A percentile compares a stretch with the other conserved stretches of the same genome.
Conservation (phyloP, 192 early-diverging fungal genomes). For the Paraglomus occultum region DNA sequence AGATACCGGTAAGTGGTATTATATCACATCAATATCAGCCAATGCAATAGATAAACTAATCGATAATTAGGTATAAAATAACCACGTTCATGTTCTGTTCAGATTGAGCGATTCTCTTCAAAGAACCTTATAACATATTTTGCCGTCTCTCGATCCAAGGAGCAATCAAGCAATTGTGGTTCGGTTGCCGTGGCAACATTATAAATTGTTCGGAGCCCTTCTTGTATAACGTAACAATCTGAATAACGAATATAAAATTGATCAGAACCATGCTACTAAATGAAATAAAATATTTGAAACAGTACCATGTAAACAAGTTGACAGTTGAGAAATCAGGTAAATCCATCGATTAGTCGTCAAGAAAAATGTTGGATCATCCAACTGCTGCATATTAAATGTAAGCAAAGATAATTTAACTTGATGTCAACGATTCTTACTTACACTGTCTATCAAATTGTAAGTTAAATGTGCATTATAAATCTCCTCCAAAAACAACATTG, state of each 20-base stretch:
- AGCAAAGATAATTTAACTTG: too few species aligned
- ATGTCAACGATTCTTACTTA: too few species aligned
- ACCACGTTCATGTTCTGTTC: too few species aligned
- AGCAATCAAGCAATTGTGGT: slow-evolving; percentile 28
- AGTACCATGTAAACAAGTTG: slow-evolving; percentile 21
- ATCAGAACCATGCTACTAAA: not conserved
- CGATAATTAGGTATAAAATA: too few species aligned
- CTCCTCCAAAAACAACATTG: not conserved
- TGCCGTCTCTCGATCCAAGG: slow-evolving; percentile 23
- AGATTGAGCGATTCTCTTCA: slow-evolving; percentile 7
- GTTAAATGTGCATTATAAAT: not conserved
- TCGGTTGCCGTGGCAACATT: slow-evolving; percentile 17
- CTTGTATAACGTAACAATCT: slow-evolving; percentile 30
- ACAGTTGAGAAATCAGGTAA: slow-evolving; percentile 22
- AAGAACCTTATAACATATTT: slow-evolving; percentile 22
- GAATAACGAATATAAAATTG: not conserved
- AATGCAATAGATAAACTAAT: too few species aligned
- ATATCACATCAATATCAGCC: too few species aligned
- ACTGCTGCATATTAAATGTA: not conserved
- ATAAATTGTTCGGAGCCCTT: slow-evolving; percentile 16
- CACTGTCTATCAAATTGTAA: not conserved
- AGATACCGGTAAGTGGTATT: too few species aligned
- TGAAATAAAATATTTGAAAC: not conserved
- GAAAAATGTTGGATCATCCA: slow-evolving; percentile 13
- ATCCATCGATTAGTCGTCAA: slow-evolving; percentile 23